phyloP scores from a whole-genome alignment of 805 yeast species.

The Tetrapisispora iriomotensis region DNA sequence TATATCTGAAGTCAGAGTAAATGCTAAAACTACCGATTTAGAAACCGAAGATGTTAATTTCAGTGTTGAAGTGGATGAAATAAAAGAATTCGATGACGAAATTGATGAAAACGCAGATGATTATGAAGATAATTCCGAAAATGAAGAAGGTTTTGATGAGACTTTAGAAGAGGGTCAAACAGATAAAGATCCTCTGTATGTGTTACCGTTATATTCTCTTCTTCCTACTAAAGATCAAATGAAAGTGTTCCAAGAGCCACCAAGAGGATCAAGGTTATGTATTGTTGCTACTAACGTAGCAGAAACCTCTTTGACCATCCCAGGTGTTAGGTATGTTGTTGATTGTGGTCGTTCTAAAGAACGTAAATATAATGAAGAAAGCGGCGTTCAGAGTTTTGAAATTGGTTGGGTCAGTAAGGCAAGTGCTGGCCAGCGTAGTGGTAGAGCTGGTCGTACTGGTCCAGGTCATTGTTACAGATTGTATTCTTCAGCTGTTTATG shows the following conservation, averaged over 20 bases:
- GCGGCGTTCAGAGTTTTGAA: slow-evolving; percentile 88
- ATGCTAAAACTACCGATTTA: slow-evolving; percentile 51
- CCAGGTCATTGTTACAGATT: slow-evolving; percentile 95
- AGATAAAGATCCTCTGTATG: slow-evolving; percentile 71
- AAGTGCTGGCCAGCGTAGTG: slow-evolving; percentile 88
- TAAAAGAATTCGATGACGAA: slow-evolving; percentile 27
- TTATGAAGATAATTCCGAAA: slow-evolving; percentile 21
- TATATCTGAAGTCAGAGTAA: slow-evolving; percentile 38
- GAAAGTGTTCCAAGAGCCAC: slow-evolving; percentile 82
- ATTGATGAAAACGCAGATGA: slow-evolving; percentile 33
- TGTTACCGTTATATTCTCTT: slow-evolving; percentile 83
- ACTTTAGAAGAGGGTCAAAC: slow-evolving; percentile 59
- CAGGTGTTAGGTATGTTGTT: slow-evolving; percentile 87
- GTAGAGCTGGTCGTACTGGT: slow-evolving; percentile 97
- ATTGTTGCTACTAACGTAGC: slow-evolving; percentile 97
- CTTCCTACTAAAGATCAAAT: slow-evolving; percentile 92
- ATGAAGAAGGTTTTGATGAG: slow-evolving; percentile 60
- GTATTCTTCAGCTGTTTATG: slow-evolving; percentile 88
- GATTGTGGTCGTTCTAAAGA: slow-evolving; percentile 94
- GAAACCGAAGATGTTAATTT: slow-evolving; percentile 89
- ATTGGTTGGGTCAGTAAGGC: slow-evolving; percentile 92
- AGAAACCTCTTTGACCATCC: slow-evolving; percentile 93
- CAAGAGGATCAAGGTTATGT: slow-evolving; percentile 76
- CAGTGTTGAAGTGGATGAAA: slow-evolving; percentile 36
- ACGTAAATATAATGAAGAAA: slow-evolving; percentile 66